Percentiles rank a stretch among this genome's conserved stretches.
phyloP scores from a whole-genome alignment of 257 asterid genomes.

The Prunella vulgaris region DNA sequence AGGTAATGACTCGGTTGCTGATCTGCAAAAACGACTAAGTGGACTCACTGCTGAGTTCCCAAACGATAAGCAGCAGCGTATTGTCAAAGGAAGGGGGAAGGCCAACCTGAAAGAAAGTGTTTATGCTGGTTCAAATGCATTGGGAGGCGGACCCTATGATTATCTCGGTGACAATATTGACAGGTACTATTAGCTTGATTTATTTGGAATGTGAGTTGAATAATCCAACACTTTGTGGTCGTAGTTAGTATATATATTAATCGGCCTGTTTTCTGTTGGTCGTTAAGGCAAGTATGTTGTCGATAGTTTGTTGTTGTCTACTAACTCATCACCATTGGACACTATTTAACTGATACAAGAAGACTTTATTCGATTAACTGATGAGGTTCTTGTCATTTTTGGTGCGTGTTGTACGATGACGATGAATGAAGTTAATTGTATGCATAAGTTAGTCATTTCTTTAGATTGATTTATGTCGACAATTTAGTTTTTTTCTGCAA shows the following conservation, averaged over 20 bases:
- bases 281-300: not conserved
- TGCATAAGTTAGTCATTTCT: not conserved
- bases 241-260: not conserved
- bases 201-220: not conserved
- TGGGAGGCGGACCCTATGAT: conserved; percentile 31
- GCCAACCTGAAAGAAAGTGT: conserved; percentile 25
- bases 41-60: conserved; percentile 68
- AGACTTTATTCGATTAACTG: not conserved
- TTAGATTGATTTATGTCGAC: not conserved
- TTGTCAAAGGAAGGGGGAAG: conserved; percentile 39
- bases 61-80: conserved; percentile 39
- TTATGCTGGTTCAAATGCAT: conserved; percentile 19
- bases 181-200: conserved; percentile 49
- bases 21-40: conserved; percentile 78
- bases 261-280: not conserved
- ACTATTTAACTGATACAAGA: not conserved
- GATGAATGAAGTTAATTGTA: not conserved
- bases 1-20: conserved; percentile 64
- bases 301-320: not conserved
- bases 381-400: not conserved
- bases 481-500: no score
- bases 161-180: conserved; percentile 51
- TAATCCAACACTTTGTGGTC: conserved; percentile 6
- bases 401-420: not conserved
- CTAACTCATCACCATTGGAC: not conserved